These are phyloP conservation scores for Articulospora tetracladia DNA, from an alignment of 495 filamentous ascomycete genomes.

Conservation along the genomic window DNA sequence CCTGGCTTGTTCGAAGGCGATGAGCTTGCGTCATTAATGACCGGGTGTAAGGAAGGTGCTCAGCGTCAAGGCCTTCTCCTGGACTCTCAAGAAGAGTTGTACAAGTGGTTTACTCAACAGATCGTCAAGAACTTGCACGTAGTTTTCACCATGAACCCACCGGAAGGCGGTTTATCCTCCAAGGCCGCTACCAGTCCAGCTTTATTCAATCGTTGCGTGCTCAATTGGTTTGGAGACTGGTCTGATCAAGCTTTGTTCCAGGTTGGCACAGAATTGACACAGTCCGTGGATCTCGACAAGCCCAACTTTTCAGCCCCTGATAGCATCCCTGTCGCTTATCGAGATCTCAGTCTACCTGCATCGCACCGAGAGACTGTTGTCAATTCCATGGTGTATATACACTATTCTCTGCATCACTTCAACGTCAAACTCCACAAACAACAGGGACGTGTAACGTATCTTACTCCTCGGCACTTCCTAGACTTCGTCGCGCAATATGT, in stretches of 20 bases:
- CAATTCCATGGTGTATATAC: constrained; percentile 98
- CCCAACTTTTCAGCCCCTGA: constrained; percentile 82
- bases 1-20: constrained; percentile 98
- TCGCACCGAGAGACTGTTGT: constrained; percentile 86
- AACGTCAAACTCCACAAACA: constrained; percentile 87
- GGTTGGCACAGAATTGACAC: constrained; percentile 91
- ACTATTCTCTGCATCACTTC: constrained; percentile 88
- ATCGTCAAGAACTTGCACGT: constrained; percentile 99
- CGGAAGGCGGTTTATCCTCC: constrained; percentile 87
- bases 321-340: constrained; percentile 85
- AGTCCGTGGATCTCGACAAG: constrained; percentile 90
- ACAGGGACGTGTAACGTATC: constrained; percentile 83
- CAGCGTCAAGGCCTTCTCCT: constrained; percentile 92
- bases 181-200: constrained; percentile 97
- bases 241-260: constrained; percentile 99
- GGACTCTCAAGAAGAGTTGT: constrained; percentile 96
- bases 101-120: constrained; percentile 99
- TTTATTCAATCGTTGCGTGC: constrained; percentile 96
- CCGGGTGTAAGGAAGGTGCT: constrained; percentile 95
- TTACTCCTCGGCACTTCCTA: constrained; percentile 94
- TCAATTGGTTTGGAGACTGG: constrained; percentile 99
- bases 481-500: constrained; percentile 99
- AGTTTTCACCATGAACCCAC: constrained; percentile 99
- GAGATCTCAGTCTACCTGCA: constrained; percentile 77
- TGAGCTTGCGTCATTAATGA: constrained; percentile 94